Conservation (phyloP, 2,329 filamentous ascomycete genomes). For the Metarhizium guizhouense region DNA sequence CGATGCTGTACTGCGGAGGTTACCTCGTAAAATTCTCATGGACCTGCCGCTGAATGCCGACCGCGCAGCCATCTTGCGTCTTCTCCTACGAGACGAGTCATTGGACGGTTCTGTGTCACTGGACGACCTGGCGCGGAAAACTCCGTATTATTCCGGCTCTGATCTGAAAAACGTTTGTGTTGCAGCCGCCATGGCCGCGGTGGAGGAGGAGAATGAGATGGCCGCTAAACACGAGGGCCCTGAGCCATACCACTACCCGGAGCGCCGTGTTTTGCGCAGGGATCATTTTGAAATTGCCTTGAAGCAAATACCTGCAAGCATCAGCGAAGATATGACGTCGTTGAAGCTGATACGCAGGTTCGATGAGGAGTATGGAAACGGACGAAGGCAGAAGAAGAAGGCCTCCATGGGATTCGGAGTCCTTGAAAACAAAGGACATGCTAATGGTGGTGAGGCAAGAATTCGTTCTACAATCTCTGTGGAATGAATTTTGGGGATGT, state of each 20-base stretch:
- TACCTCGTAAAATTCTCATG: constrained; percentile 64
- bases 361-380: constrained; percentile 88
- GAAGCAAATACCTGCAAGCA: constrained; percentile 82
- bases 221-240: constrained; percentile 28
- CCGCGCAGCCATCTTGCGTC: constrained; percentile 58
- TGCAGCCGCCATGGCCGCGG: constrained; percentile 68
- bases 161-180: constrained; percentile 79
- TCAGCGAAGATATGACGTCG: constrained; percentile 87
- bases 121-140: constrained; percentile 52
- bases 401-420: constrained; percentile 50
- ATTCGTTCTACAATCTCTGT: constrained; percentile 21
- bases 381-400: constrained; percentile 50
- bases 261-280: constrained; percentile 41
- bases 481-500: not conserved
- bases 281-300: constrained; percentile 80
- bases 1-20: constrained; percentile 69
- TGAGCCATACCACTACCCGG: constrained; percentile 52
- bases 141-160: constrained; percentile 71
- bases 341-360: constrained; percentile 86
- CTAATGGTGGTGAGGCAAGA: constrained; percentile 35
- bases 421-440: constrained; percentile 22
- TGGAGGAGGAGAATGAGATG: constrained; percentile 59
- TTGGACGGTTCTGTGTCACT: constrained; percentile 55
- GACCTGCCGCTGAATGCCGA: constrained; percentile 62
- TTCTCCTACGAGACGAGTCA: constrained; percentile 61